Base-by-base conservation (phyloP, 352 stramenopile genomes). In the Phytopythium boreale region DNA sequence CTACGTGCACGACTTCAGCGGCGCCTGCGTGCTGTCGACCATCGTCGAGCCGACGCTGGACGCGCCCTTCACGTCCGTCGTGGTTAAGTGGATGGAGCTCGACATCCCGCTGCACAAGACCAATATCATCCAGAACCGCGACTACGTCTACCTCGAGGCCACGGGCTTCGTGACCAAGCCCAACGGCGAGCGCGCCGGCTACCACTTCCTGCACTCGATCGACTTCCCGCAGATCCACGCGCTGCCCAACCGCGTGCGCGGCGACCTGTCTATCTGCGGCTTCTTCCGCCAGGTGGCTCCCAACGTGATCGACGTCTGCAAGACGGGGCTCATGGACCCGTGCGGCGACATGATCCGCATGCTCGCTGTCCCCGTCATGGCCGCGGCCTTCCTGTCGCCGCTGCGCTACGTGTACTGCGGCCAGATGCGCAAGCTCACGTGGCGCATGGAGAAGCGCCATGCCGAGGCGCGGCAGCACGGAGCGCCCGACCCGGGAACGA, bases 351-450 rank as follows among this genome's bases (percentile, higher is more conserved):
- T 89, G 62, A 70, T 84, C 53, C 71, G 72, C 52, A 67, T 78
- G 61, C 39, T 79, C 4, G 71, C 69, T 1, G 67, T 78, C n/a
- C 71, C 67, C 9, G 75, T 80, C 15, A 72, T 72, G 58, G 71
- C 72, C 27, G 67, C 81, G 22, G 65, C 63, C 1, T 73, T 89
- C 49, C 41, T 85, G 26, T 80, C 77, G 46, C 56, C 68, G 4
- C 41, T 72, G 34, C 68, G 68, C 0, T 75, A 77, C 52, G 71
- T 78, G 17, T 65, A 82, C 56, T 90, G 79, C 62, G 77, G 71
- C 26, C 79, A 87, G 62, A 88, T 88, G 79, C 80, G 84, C 10
- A 90, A 90, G 59, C 62, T 90, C 36, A 76, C 75, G 61, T 90
- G 81, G 81, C 74, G 78, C 24, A 73, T 88, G 76, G 64, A 79